Base-by-base conservation (phyloP, 2,329 filamentous ascomycete species). In the Leptographium lundbergii region DNA sequence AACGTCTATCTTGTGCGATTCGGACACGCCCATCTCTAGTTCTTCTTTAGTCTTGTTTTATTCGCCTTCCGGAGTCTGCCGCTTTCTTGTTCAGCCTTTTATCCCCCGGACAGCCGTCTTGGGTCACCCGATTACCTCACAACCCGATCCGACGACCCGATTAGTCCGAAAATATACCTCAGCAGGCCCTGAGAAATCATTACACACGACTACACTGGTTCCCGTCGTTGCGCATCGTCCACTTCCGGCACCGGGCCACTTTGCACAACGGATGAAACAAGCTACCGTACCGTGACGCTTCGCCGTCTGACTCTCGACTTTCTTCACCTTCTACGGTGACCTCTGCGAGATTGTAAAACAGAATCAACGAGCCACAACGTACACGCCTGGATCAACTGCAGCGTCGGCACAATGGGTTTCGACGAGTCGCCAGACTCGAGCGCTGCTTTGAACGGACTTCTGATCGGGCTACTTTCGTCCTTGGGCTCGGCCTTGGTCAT, bases 401-500 rank as follows among this genome's bases (percentile, higher is more conserved):
- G 32, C 25, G 19, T 29, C 50, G 27, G 19, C 52, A 34, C 42
- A 10, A 56, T 56, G 54, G 14, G 13, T 14, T 52, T 52, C n/a
- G 47, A 57, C 32, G 42, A 51, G 32, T 32, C 32, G 32, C 45
- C 57, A 36, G 61, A 65, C 55, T 55, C 64, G 57, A 59, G 60
- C 59, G 57, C 59, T 61, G 61, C 65, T 60, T 71, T 84, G 65
- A 84, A 82, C 64, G 92, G 92, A 71, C 89, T 97, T 67, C 81
- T 97, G 72, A 97, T 99, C 71, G 94, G 92, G 65, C 85, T 99
- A 69, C 80, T 96, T 62, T 96, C 91, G 47, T 95, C 92, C 17
- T 92, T 97, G 73, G 92, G 91, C 62, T 95, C 91, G 47, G 92
- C 92, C 52, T 82, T 89, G 36, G 77, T 96, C 60, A 90, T 95